Evolutionary conservation across 805 yeast genomes (phyloP), one percentile per base, ranked within the genome.

Genomic region (Cyberlindnera samutprakarnensis): DNA sequence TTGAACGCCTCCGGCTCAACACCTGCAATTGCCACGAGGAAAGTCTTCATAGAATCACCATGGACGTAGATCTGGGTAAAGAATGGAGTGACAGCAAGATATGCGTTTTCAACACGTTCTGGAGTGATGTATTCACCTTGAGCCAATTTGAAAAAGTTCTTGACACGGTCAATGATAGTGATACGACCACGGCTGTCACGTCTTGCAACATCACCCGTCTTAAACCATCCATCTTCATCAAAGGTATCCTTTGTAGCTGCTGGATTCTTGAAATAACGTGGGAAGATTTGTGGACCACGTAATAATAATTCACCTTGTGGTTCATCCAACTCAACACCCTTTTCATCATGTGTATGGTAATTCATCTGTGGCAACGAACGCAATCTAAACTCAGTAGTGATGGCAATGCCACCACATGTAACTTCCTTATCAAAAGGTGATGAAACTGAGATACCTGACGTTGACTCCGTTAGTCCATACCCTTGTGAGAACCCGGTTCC

Each of bases 101-200:
- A 75, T 9, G 57, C 56, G 46, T 71, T 72, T 45, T 77, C 84
- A 38, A 77, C 67, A 52, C 67, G 72, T 44, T 77, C 85, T 7
- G 82, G 82, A 59, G 80, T 80, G 22, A 79, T 83, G 37, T 87
- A 66, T 48, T 81, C 90, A 46, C 78, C 78, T 46, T 72, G 78
- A 3, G 75, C 64, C 33, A 73, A 52, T 44, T 81, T 81, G 65
- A 79, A 81, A 60, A 81, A 80, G 57, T 80, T 81, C 61, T 81
- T 81, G 23, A 80, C 84, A 36, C 92, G 65, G 49, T 81, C 82
- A 32, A 75, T 68, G 37, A 76, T 70, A 39, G 44, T 56, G 32
- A 57, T 52, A 12, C 49, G 41, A 16, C 72, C 69, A 22, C 45
- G 45, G 11, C 44, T 42, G 34, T 59, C 62, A 11, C 64, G 36